Base-by-base conservation (phyloP, 2,329 filamentous ascomycete species). In the Piedraia hortae region DNA sequence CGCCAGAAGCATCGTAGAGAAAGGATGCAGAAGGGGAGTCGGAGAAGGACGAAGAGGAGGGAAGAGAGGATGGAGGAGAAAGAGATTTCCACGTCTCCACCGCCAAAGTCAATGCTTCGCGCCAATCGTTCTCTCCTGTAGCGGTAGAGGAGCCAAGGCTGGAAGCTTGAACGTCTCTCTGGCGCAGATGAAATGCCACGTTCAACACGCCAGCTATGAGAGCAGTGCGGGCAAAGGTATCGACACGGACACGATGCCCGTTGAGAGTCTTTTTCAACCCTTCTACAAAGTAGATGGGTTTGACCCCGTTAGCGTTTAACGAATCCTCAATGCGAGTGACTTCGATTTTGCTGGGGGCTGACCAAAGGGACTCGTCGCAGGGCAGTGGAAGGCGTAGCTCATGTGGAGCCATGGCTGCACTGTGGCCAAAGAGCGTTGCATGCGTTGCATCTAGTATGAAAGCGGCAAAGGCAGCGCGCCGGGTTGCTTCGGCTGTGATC, bases 151-250 rank as follows among this genome's bases (percentile, higher is more conserved):
- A 74, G 7, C 72, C 78, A 0, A 93, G 56, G 1, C 78, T 78
- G 41, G 69, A 82, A 26, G 90, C 71, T 47, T 91, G 82, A 8
- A 91, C 59, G 42, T 93, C 85, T 38, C 82, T 63, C 43, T 93
- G 80, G 40, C 89, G 85, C 72, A 93, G 82, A 43, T 93, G 82
- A 75, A 78, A 93, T 38, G 73, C 85, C 14, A 93, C 77, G 33
- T 77, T 91, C 12, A 93, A 53, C 13, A 97, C 50, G 0, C 85
- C 85, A 1, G 82, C 72, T 78, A 93, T 93, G 22, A 97, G 55
- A 19, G 90, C 77, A 3, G 73, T 85, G 17, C 85, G 66, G 1
- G 82, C 85, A 39, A 93, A 97, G 0, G 77, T 70, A 42, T 91
- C 91, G 3, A 85, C 93, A 23, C 69, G 64, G 4, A 93, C 80